Evolutionary conservation across 129 eudicot species (phyloP), one percentile per base, ranked within the genome.

Genomic region (Deinandra increscens): DNA sequence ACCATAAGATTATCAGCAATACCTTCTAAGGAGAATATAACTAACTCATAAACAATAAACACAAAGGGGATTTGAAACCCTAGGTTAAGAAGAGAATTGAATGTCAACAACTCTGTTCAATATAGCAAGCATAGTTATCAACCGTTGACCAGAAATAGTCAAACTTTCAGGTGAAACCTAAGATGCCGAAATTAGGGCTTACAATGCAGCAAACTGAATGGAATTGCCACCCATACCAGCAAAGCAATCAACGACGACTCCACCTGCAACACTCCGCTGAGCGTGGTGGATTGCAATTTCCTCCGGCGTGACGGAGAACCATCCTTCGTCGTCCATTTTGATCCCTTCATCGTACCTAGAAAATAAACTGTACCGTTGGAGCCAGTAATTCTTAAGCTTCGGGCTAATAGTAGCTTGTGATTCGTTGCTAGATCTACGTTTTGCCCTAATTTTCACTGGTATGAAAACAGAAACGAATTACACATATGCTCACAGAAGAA

Each of bases 221-320:
- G 96, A 81, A 68, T 89, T 89, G 72, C 96, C 96, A 49, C 86
- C 92, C 33, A 86, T 76, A 60, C 92, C 96, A n/a, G 96, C 80
- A 65, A 89, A 89, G 68, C 87, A 82, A 75, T 86, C 96, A 11
- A 89, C 62, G 3, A 86, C 72, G 7, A 86, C 86, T 41, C 84
- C 81, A 17, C 87, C 88, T 9, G 68, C 78, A 43, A 69, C 55
- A 48, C 86, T 75, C 70, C 90, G 76, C 19, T 67, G 62, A 7
- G 96, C 96, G 37, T 89, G 96, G 12, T 78, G 72, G 62, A 79
- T 72, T 4, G 96, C 96, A 37, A 89, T 80, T 63, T 72, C 84
- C 69, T 89, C 96, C 33, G 92, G 96, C 45, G 90, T 89, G 60
- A 89, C 96, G 46, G 96, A 89, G 68, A 77, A 89, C 96, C 96